Base-by-base conservation (phyloP, 306 rosid genomes). In the Medicago ruthenica region DNA sequence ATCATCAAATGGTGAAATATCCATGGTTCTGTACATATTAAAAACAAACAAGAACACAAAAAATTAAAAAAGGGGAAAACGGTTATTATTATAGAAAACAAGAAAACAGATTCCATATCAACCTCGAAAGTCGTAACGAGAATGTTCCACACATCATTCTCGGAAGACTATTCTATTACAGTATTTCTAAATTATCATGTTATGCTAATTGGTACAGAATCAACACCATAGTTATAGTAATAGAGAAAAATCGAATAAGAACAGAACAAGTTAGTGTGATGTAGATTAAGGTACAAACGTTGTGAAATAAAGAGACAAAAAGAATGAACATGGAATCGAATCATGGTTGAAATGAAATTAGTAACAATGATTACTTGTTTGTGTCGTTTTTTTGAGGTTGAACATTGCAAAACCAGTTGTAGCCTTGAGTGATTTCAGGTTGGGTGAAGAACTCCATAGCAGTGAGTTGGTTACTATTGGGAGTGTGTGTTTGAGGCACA, bases 1-100 rank as follows among this genome's bases (percentile, higher is more conserved):
- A 16, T 68, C 76, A 13, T 86, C 90, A 1, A 57, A 37, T 34
- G 83, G 85, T 1, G 86, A 79, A 67, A 75, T 4, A 4, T 75
- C 92, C 73, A 78, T 20, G 2, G 58, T 12, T 64, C 92, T 90
- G 88, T 11, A 42, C 55, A 11, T 17, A 51, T 51, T 24, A 37
- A 3, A 67, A 13, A 62, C 14, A 17, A 45, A 2, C 5, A 42
- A 11, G 31, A 2, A 40, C 51, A 58, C 0, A 66, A 16, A 41
- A 24, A 12, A 60, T 1, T 7, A 14, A 50, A 15, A 12, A 0
- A 8, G 0, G n/a, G 12, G 0, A 15, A 31, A 61, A 61, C 36
- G 15, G 42, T 24, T 24, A 24, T 61, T 61, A 58, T 61, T 27
- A 57, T 11, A 20, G 31, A 22, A 57, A 20, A 21, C 31, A 57